These are phyloP conservation scores for Flammula alnicola DNA, from an alignment of 1,284 basidiomycete species.

Conservation along the genomic window DNA sequence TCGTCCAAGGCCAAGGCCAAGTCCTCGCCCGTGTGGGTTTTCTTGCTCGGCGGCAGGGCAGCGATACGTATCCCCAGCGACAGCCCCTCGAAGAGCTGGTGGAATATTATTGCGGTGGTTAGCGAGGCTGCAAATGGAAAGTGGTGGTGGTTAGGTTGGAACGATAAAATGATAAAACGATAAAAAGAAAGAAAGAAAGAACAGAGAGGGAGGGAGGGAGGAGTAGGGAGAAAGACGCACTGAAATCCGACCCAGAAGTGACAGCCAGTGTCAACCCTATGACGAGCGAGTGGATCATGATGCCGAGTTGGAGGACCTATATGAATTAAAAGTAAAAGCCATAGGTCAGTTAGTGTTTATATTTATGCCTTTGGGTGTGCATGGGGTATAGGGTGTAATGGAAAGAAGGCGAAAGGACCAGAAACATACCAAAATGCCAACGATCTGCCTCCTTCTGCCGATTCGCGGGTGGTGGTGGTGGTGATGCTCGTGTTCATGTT, in stretches of 20 bases:
- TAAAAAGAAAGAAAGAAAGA: too few relatives aligned
- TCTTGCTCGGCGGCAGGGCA: constrained; percentile 49
- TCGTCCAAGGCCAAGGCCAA: too few relatives aligned
- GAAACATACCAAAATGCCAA: constrained; percentile 62
- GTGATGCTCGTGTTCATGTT: constrained; percentile 27
- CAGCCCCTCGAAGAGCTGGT: constrained; percentile 81
- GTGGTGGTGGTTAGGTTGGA: too few relatives aligned
- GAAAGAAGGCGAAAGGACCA: background rate
- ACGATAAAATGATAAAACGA: too few relatives aligned
- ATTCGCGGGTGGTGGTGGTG: constrained; percentile 34
- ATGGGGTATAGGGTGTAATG: too few relatives aligned
- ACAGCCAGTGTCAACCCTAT: constrained; percentile 76
- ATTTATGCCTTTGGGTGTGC: too few relatives aligned
- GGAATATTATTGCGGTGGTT: constrained; percentile 74
- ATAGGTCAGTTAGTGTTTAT: too few relatives aligned
- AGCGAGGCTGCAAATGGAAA: too few relatives aligned
- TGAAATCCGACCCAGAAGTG: constrained; percentile 69
- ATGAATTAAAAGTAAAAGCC: background rate
- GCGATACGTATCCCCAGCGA: constrained; percentile 80
- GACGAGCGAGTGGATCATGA: constrained; percentile 83
- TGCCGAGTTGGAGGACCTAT: constrained; percentile 76
- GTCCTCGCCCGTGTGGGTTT: too few relatives aligned
- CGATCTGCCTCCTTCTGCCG: constrained; percentile 60
- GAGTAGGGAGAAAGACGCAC: constrained; percentile 45
- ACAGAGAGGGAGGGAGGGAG: constrained; percentile 1